Percentiles rank a stretch among this genome's conserved stretches.
Conservation (phyloP, 2,329 filamentous ascomycete genomes). For the Ophiostoma montium region DNA sequence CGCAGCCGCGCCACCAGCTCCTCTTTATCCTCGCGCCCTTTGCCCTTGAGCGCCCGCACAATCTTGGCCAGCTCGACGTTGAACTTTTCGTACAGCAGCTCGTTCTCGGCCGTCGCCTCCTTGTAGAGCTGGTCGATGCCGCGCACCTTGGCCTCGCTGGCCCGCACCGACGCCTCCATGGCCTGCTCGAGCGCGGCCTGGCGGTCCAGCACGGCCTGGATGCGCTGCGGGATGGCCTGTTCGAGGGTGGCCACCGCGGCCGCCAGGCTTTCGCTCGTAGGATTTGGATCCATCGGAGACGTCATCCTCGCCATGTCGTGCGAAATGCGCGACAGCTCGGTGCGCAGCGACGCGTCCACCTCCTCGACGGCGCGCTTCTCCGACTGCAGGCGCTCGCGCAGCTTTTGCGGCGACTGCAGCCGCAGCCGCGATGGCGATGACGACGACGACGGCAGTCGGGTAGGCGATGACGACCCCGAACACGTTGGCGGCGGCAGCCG, state of each 20-base stretch:
- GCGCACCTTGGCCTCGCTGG: conserved; percentile 64
- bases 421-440: conserved; percentile 40
- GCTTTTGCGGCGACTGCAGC: conserved; percentile 56
- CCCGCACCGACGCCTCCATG: conserved; percentile 54
- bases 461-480: conserved; percentile 16
- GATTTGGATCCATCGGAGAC: neutral
- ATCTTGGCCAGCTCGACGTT: conserved; percentile 83
- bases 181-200: conserved; percentile 55
- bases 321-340: conserved; percentile 66
- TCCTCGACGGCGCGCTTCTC: conserved; percentile 64
- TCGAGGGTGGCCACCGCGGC: conserved; percentile 53
- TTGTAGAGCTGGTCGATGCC: conserved; percentile 81
- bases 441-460: conserved; percentile 16
- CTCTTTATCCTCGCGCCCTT: conserved; percentile 63
- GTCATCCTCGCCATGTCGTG: conserved; percentile 58
- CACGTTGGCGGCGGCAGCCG: neutral
- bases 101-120: conserved; percentile 79
- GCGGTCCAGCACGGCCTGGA: conserved; percentile 44
- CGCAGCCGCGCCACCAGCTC: conserved; percentile 58
- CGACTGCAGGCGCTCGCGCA: conserved; percentile 71
- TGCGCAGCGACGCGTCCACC: conserved; percentile 54
- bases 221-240: conserved; percentile 44
- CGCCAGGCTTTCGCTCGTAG: conserved; percentile 21
- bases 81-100: conserved; percentile 81
- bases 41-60: conserved; percentile 57